Conservation (phyloP, 805 yeast species). For the Yamadazyma akitaensis region DNA sequence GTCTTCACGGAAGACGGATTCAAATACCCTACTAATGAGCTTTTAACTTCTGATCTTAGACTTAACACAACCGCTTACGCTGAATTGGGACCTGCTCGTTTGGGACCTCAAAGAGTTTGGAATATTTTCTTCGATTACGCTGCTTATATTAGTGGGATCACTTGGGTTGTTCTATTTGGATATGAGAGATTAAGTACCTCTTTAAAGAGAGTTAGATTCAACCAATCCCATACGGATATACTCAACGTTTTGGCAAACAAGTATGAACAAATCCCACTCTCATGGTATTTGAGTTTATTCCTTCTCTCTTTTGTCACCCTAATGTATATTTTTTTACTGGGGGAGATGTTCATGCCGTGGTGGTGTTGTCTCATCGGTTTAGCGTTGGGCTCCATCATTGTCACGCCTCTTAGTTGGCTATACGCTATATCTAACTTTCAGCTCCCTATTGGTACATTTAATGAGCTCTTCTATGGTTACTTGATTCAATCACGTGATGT, state of each 20-base stretch:
- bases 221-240: conserved; percentile 34
- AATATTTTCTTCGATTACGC: conserved; percentile 53
- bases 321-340: conserved; percentile 30
- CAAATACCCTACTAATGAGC: conserved; percentile 39
- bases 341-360: conserved; percentile 39
- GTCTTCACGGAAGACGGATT: conserved; percentile 37
- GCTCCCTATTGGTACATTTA: conserved; percentile 50
- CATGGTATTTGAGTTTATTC: conserved; percentile 42
- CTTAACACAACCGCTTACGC: conserved; percentile 47
- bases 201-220: conserved; percentile 12
- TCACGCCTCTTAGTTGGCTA: conserved; percentile 48
- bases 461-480: conserved; percentile 47
- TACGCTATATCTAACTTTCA: conserved; percentile 52
- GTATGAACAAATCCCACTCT: conserved; percentile 41
- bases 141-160: conserved; percentile 46
- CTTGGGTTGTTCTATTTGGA: conserved; percentile 43
- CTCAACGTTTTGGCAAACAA: conserved; percentile 38
- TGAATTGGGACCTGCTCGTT: conserved; percentile 41
- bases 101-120: conserved; percentile 50
- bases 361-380: conserved; percentile 45
- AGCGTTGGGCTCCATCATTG: conserved; percentile 42
- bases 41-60: conserved; percentile 36
- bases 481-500: conserved; percentile 34
- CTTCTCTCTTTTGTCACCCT: conserved; percentile 32
- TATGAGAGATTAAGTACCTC: conserved; percentile 22